Base-by-base conservation (phyloP, 192 early-diverging fungal species). In the Backusella parvicylindrica region DNA sequence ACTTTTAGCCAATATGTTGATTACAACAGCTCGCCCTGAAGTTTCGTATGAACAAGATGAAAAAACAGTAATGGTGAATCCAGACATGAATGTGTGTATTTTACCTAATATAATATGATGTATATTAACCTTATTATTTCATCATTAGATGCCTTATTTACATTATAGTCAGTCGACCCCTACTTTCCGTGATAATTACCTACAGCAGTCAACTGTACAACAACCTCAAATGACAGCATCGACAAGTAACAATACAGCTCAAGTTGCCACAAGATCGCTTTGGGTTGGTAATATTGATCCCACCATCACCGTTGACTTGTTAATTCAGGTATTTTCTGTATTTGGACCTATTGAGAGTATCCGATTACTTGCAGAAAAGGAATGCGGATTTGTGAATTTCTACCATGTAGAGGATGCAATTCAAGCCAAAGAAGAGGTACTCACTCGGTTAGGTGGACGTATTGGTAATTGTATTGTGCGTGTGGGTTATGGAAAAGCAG, bases 381-480 rank as follows among this genome's bases (percentile, higher is more conserved):
- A 99, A 73, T 97, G 97, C 72, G 97, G 95, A 15, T 99, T 97
- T 80, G 90, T 99, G 49, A 99, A 96, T 77, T 97, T 93, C 79
- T 77, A 86, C 31, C 85, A 90, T 6, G 84, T 94, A 13, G 97
- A 96, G 49, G 95, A 98, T 78, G 97, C 97, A 6, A 81, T 96
- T 56, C 77, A 85, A 30, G 97, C 96, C n/a, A 87, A 89, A 66
- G 93, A 94, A 28, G 92, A 91, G 70, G 93, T 99, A 85, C 89
- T 94, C 63, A 84, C 85, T 4, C 78, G 82, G 28, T 77, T 81
- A 36, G 93, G 91, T 4, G 91, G 91, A 2, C 86, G 93, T 2
- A 91, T 99, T 69, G 96, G 95, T 40, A 89, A 85, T 81, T 87
- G 85, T 75, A 89, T 90, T 21, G 91, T 96, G 60, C 86, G 93